Evolutionary conservation across 495 filamentous ascomycete species (phyloP).

Genomic region (Neurospora discreta): DNA sequence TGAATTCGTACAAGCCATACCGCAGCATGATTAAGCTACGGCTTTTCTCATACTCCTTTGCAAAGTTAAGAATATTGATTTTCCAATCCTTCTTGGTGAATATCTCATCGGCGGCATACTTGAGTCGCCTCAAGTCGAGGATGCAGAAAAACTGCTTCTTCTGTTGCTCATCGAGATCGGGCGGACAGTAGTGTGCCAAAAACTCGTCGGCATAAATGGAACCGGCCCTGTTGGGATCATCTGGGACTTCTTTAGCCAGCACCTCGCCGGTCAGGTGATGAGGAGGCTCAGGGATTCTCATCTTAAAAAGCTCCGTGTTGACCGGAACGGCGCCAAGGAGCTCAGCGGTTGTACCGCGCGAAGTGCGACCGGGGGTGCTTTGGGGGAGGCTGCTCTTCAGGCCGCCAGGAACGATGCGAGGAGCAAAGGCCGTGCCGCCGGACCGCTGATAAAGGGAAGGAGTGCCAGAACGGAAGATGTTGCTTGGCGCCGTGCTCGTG

Average conservation of each 20-base stretch:
- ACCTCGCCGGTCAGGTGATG: constrained; percentile 35
- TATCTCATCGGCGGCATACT: constrained; percentile 41
- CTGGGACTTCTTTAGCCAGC: constrained; percentile 32
- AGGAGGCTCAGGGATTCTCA: constrained; percentile 36
- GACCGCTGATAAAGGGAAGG: constrained; percentile 22
- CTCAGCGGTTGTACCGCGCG: constrained; percentile 18
- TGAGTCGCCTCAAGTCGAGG: constrained; percentile 39
- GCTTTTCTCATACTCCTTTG: constrained; percentile 44
- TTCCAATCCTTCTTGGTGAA: constrained; percentile 43
- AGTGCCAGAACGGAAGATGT: constrained; percentile 28
- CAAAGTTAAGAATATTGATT: constrained; percentile 40
- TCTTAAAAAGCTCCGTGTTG: constrained; percentile 32
- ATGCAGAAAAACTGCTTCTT: constrained; percentile 42
- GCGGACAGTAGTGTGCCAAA: constrained; percentile 35
- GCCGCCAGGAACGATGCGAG: constrained; percentile 19
- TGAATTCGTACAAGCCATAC: constrained; percentile 42
- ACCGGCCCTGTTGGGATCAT: constrained; percentile 26
- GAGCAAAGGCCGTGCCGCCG: constrained; percentile 24
- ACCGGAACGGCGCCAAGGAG: constrained; percentile 19
- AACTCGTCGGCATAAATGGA: constrained; percentile 41
- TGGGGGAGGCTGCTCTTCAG: constrained; percentile 26
- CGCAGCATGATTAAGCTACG: constrained; percentile 41
- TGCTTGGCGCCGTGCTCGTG: constrained; percentile 16
- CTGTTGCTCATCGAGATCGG: constrained; percentile 36
- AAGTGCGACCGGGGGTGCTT: constrained; percentile 18